Conservation (phyloP, 345 rosid species). For the Citrus hindsii region DNA sequence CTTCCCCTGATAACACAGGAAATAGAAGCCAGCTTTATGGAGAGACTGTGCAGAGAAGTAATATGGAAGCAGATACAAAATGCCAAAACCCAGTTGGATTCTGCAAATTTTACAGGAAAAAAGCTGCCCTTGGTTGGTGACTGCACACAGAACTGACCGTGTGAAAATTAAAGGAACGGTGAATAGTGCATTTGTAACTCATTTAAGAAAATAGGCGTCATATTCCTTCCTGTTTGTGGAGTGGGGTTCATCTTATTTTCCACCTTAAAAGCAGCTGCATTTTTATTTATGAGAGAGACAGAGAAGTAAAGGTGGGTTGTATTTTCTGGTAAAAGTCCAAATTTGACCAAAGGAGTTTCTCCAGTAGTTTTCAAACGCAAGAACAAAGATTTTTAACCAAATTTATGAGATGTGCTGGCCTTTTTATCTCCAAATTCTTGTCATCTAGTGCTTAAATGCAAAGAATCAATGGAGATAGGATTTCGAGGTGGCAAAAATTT, state of each 20-base stretch:
- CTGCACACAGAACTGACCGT: conserved; percentile 28
- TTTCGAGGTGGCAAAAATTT: conserved; percentile 46
- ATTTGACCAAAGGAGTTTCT: conserved; percentile 3
- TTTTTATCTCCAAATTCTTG: conserved; percentile 46
- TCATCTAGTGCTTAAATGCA: conserved; percentile 43
- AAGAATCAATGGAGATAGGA: conserved; percentile 39
- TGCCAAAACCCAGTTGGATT: conserved; percentile 29
- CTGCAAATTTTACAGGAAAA: conserved; percentile 23
- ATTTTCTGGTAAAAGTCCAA: conserved; percentile 17
- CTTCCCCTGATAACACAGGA: conserved; percentile 3
- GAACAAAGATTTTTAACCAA: conserved; percentile 12
- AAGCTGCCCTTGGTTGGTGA: conserved; percentile 33
- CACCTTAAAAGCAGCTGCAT: conserved; percentile 36
- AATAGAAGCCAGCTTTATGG: conserved; percentile 16
- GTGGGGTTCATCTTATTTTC: conserved; percentile 38
- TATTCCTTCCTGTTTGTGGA: conserved; percentile 33
- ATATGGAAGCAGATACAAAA: conserved; percentile 23
- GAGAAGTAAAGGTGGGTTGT: conserved; percentile 17
- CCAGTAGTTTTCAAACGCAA: conserved; percentile 10
- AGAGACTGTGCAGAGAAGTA: conserved; percentile 10
- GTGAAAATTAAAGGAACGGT: conserved; percentile 31
- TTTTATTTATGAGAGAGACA: conserved; percentile 35
- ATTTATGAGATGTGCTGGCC: conserved; percentile 22
- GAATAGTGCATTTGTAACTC: conserved; percentile 30
- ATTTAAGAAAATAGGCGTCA: conserved; percentile 32